These are phyloP conservation scores for Blastobotrys ciferrii DNA, from an alignment of 1,139 yeast genomes.

Conservation along the genomic window DNA sequence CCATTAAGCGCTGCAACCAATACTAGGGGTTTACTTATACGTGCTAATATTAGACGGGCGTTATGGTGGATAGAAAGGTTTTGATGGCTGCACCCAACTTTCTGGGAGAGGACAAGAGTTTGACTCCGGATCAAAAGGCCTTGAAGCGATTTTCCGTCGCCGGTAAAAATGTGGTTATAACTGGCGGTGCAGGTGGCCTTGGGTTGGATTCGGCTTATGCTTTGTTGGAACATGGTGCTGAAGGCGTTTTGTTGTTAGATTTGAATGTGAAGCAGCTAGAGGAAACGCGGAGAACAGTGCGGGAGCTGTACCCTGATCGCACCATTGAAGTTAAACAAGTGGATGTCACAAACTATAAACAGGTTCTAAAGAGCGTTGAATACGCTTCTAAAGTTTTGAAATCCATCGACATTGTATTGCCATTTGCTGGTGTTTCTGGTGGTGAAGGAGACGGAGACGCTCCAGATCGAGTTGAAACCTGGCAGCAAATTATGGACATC, in stretches of 20 bases:
- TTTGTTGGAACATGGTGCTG: constrained; percentile 18
- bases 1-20: no score
- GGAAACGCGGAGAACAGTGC: constrained; percentile 5
- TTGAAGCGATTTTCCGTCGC: constrained; percentile 14
- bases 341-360: constrained; percentile 8
- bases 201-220: constrained; percentile 20
- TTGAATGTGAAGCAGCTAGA: background rate
- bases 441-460: background rate
- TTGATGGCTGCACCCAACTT: background rate
- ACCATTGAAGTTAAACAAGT: constrained; percentile 8
- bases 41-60: no score
- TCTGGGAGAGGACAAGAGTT: constrained; percentile 6
- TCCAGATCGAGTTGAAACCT: background rate
- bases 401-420: constrained; percentile 12
- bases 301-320: constrained; percentile 12
- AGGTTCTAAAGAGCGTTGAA: constrained; percentile 8
- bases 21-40: no score
- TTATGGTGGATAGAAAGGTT: background rate
- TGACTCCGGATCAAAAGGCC: constrained; percentile 14
- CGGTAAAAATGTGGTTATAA: constrained; percentile 18
- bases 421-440: constrained; percentile 16
- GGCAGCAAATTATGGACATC: constrained; percentile 16
- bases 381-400: constrained; percentile 6
- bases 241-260: constrained; percentile 14
- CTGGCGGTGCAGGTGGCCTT: constrained; percentile 19